Percentiles rank a stretch among this genome's conserved stretches.
Evolutionary conservation across 768 basidiomycete genomes (phyloP).

Genomic region (Boletellus sp.): DNA sequence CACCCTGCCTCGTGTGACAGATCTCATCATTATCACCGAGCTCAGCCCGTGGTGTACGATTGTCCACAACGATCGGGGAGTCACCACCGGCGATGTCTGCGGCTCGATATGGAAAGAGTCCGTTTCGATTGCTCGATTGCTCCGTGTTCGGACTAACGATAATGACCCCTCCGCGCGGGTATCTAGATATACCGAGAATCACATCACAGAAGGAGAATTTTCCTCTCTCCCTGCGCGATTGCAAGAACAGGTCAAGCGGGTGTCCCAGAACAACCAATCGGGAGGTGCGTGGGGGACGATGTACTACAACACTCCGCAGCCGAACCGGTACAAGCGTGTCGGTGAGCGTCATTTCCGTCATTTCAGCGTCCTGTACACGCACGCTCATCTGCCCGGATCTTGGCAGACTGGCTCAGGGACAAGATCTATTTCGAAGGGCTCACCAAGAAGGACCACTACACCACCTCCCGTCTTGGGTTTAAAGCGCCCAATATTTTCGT

Average conservation of each 20-base stretch:
- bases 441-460: slow-evolving; percentile 56
- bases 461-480: slow-evolving; percentile 61
- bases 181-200: slow-evolving; percentile 63
- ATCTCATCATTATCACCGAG: slow-evolving; percentile 56
- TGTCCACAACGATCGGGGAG: slow-evolving; percentile 65
- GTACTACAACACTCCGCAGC: slow-evolving; percentile 47
- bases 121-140: slow-evolving; percentile 23
- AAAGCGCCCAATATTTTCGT: slow-evolving; percentile 77
- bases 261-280: slow-evolving; percentile 40
- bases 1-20: slow-evolving; percentile 60
- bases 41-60: slow-evolving; percentile 78
- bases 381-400: background rate
- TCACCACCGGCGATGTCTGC: slow-evolving; percentile 76
- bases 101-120: slow-evolving; percentile 73
- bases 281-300: slow-evolving; percentile 34
- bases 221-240: slow-evolving; percentile 53
- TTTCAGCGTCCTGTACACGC: background rate
- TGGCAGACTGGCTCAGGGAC: slow-evolving; percentile 76
- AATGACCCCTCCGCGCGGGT: background rate
- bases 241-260: slow-evolving; percentile 71
- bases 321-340: slow-evolving; percentile 54
- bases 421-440: slow-evolving; percentile 67
- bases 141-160: slow-evolving; percentile 6
- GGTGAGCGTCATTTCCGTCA: slow-evolving; percentile 42
- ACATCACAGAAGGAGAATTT: slow-evolving; percentile 66